Conservation (phyloP, 2,329 filamentous ascomycete species). For the Zopfia rhizophila region DNA sequence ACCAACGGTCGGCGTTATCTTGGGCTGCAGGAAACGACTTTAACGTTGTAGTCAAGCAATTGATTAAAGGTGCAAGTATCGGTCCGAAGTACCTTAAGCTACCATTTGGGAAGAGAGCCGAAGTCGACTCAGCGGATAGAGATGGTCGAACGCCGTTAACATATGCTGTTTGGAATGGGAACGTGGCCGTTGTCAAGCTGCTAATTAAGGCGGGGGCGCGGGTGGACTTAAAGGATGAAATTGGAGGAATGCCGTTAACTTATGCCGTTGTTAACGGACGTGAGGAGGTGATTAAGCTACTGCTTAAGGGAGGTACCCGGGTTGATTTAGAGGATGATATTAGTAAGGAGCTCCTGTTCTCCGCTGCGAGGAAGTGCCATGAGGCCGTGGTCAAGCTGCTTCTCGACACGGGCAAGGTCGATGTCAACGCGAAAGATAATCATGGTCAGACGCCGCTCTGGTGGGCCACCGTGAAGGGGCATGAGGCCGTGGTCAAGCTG, state of each 20-base stretch:
- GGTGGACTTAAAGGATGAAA: constrained; percentile 4
- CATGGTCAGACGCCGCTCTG: constrained; percentile 5
- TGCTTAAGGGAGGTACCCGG: constrained; percentile 3
- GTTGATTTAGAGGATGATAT: constrained; percentile 9
- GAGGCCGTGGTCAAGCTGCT: constrained; percentile 11
- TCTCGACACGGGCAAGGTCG: constrained; percentile 7
- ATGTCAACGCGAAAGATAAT: constrained; percentile 6
- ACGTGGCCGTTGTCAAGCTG: constrained; percentile 13
- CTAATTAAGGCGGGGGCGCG: constrained; percentile 9
- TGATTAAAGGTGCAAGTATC: too few relatives aligned
- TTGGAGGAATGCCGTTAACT: neutral
- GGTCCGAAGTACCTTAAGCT: too few relatives aligned
- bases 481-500: constrained; percentile 7
- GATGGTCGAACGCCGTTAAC: constrained; percentile 1
- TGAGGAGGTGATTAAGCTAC: too few relatives aligned
- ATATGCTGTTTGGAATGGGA: constrained; percentile 6
- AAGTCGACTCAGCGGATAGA: constrained; percentile 3
- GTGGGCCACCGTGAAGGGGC: constrained; percentile 1
- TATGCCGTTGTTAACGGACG: too few relatives aligned
- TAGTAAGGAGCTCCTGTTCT: constrained; percentile 6
- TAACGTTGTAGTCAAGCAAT: too few relatives aligned
- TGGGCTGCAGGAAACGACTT: too few relatives aligned
- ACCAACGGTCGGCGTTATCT: too few relatives aligned
- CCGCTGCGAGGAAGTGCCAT: constrained; percentile 9
- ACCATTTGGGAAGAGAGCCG: neutral